A percentile compares a stretch with the other conserved stretches of the same genome.
These are phyloP conservation scores for Lactarius akahatsu DNA, from an alignment of 768 basidiomycete genomes.

Conservation along the genomic window DNA sequence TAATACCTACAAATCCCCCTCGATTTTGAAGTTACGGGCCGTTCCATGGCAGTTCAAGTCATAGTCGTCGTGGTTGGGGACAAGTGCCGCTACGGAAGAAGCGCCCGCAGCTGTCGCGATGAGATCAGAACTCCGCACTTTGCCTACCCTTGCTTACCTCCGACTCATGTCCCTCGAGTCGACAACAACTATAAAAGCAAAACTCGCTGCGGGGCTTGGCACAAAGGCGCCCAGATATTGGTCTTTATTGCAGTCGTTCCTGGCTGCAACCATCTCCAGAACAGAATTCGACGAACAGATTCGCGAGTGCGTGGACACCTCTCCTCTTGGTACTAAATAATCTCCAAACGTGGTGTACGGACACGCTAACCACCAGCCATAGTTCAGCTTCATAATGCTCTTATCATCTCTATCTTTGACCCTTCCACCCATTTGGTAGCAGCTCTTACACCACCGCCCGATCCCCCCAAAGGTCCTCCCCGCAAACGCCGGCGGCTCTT, in stretches of 20 bases:
- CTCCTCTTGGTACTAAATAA: constrained; percentile 45
- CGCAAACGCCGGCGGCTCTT: constrained; percentile 68
- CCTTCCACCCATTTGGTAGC: constrained; percentile 70
- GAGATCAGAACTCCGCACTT: constrained; percentile 17
- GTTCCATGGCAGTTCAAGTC: constrained; percentile 32
- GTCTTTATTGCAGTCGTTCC: constrained; percentile 59
- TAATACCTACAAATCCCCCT: constrained; percentile 74
- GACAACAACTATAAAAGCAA: constrained; percentile 68
- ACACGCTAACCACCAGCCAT: constrained; percentile 3
- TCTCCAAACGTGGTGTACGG: constrained; percentile 10
- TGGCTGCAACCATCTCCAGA: constrained; percentile 66
- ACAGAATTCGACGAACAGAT: constrained; percentile 74
- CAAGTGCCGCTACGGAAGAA: constrained; percentile 10
- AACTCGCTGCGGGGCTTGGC: constrained; percentile 63
- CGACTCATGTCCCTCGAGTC: constrained; percentile 70
- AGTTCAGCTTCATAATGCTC: constrained; percentile 82
- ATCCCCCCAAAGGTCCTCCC: constrained; percentile 57
- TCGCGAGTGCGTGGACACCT: constrained; percentile 58
- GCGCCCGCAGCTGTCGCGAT: not conserved
- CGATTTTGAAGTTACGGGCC: constrained; percentile 68
- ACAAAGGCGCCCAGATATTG: constrained; percentile 62
- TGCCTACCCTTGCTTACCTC: not conserved
- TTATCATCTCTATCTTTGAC: constrained; percentile 81
- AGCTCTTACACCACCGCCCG: constrained; percentile 62
- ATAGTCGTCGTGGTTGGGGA: constrained; percentile 20